Evolutionary conservation across 2,329 filamentous ascomycete genomes (phyloP).

Genomic region (Fusarium paranaense): DNA sequence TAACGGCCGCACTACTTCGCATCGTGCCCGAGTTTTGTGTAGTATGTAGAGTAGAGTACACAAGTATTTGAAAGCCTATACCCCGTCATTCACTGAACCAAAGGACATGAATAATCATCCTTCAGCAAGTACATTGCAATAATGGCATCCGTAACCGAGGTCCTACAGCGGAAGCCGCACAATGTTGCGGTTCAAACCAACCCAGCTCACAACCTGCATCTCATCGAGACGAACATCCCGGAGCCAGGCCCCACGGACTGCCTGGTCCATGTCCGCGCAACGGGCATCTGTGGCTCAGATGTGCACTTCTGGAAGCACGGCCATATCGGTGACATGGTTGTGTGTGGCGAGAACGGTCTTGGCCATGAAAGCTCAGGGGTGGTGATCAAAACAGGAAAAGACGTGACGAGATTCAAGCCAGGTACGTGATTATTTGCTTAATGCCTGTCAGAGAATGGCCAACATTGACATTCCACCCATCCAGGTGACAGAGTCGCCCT

Average conservation of each 20-base stretch:
- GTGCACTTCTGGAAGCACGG: slow-evolving; percentile 55
- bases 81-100: neutral
- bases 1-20: neutral
- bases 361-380: slow-evolving; percentile 27
- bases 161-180: neutral
- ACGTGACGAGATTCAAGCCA: slow-evolving; percentile 12
- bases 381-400: slow-evolving; percentile 12
- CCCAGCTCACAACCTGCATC: neutral
- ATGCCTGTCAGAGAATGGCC: neutral
- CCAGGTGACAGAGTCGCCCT: slow-evolving; percentile 30
- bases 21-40: neutral
- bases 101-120: neutral
- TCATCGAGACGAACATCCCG: neutral
- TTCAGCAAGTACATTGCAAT: neutral
- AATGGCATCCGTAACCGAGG: neutral
- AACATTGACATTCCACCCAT: neutral
- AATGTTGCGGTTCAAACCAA: neutral
- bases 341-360: slow-evolving; percentile 31
- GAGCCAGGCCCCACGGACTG: neutral
- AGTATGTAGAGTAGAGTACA: neutral
- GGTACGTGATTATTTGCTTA: neutral
- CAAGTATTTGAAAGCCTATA: neutral
- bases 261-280: slow-evolving; percentile 72
- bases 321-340: slow-evolving; percentile 47
- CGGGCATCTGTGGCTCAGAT: slow-evolving; percentile 72